These are phyloP conservation scores for Telopea speciosissima DNA, from an alignment of 177 flowering plant genomes.

Conservation along the genomic window DNA sequence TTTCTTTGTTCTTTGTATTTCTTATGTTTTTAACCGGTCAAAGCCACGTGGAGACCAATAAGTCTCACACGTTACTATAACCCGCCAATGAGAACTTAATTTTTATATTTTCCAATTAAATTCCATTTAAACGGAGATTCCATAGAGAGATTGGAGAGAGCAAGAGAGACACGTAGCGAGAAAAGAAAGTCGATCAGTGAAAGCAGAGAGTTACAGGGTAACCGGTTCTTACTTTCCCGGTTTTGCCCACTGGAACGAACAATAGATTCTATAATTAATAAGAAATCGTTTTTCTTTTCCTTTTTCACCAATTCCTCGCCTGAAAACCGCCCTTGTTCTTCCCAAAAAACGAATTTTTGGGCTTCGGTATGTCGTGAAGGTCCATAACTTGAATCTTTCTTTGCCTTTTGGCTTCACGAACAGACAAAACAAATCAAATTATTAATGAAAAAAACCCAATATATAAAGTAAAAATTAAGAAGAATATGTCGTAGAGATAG, in stretches of 20 bases:
- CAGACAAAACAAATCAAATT: not conserved
- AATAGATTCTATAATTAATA: not conserved
- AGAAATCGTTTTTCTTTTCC: not conserved
- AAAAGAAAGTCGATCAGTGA: not conserved
- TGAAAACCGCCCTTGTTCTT: slow-evolving; percentile 82
- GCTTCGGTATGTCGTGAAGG: slow-evolving; percentile 90
- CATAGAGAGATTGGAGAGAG: not conserved
- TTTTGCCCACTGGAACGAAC: not conserved
- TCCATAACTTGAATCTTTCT: slow-evolving; percentile 96
- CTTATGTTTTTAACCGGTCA: no score
- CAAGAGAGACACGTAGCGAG: not conserved
- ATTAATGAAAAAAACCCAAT: not conserved
- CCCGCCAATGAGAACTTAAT: not conserved
- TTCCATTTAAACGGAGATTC: not conserved
- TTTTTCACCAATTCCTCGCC: slow-evolving; percentile 66
- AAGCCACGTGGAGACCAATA: no score
- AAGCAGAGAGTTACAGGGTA: not conserved
- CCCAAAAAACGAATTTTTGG: slow-evolving; percentile 70
- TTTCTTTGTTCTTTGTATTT: no score
- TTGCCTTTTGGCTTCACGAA: slow-evolving; percentile 86
- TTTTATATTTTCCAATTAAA: not conserved
- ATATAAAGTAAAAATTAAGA: slow-evolving; percentile 5
- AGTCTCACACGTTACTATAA: no score
- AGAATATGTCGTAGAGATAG: not conserved
- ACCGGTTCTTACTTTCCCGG: not conserved